These are phyloP conservation scores for Esteya vermicola DNA, from an alignment of 2,329 filamentous ascomycete genomes.

Conservation along the genomic window DNA sequence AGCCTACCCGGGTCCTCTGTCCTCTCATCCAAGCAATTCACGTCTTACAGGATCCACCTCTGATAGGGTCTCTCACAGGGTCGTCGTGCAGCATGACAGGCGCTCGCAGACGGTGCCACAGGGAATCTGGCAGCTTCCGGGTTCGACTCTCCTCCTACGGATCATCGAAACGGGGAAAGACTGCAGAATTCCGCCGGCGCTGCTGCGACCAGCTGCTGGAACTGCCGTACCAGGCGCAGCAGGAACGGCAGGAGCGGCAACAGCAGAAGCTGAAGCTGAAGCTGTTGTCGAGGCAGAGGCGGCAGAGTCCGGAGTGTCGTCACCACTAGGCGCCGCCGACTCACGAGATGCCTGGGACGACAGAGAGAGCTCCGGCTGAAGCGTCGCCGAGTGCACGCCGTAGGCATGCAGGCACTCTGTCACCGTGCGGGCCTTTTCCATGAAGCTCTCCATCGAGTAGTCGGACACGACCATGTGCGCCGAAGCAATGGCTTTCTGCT, in stretches of 20 bases:
- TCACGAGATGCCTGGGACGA: neutral
- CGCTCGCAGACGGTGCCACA: slow-evolving; percentile 36
- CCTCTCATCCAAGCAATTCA: no score
- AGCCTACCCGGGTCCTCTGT: no score
- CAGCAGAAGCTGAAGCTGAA: no score
- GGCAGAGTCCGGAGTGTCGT: neutral
- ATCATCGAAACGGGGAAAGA: slow-evolving; percentile 8
- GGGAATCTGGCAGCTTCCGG: slow-evolving; percentile 33
- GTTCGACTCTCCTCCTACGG: slow-evolving; percentile 12
- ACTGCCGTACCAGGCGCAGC: no score
- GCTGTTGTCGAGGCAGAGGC: neutral
- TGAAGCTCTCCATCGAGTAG: slow-evolving; percentile 41
- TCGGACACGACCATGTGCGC: slow-evolving; percentile 53
- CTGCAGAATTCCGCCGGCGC: neutral
- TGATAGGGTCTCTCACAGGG: no score
- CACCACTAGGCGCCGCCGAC: neutral
- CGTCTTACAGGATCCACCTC: no score
- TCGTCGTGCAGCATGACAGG: slow-evolving; percentile 31
- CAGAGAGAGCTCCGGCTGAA: slow-evolving; percentile 46
- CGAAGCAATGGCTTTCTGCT: slow-evolving; percentile 54
- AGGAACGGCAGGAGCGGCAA: no score
- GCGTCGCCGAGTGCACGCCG: slow-evolving; percentile 55
- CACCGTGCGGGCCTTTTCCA: slow-evolving; percentile 44
- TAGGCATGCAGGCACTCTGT: slow-evolving; percentile 59
- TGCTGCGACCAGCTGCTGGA: no score